Conservation (phyloP, 352 stramenopile genomes). For the Phytophthora litchii region DNA sequence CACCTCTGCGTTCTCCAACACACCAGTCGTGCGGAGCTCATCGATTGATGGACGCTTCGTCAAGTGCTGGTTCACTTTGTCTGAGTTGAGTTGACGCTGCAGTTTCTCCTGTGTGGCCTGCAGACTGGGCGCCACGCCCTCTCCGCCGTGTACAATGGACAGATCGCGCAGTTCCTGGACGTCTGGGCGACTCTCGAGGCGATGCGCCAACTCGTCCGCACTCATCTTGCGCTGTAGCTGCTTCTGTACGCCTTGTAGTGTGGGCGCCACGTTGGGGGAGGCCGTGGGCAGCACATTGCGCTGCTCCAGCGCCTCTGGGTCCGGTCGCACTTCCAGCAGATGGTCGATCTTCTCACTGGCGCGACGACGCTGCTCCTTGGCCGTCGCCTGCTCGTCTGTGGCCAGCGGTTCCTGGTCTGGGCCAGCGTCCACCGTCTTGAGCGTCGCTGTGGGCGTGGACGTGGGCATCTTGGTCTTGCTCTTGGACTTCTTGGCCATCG, state of each 20-base stretch:
- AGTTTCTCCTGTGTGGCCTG: slow-evolving; percentile 84
- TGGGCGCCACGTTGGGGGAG: slow-evolving; percentile 53
- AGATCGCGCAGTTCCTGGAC: slow-evolving; percentile 78
- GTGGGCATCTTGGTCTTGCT: slow-evolving; percentile 36
- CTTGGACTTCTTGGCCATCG: slow-evolving; percentile 76
- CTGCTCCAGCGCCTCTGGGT: slow-evolving; percentile 60
- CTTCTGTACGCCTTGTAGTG: slow-evolving; percentile 76
- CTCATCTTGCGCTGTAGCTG: slow-evolving; percentile 78
- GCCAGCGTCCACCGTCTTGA: slow-evolving; percentile 34
- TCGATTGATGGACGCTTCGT: slow-evolving; percentile 68
- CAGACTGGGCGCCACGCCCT: slow-evolving; percentile 75
- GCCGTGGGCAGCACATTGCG: slow-evolving; percentile 53
- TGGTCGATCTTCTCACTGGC: slow-evolving; percentile 72
- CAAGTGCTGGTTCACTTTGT: slow-evolving; percentile 78
- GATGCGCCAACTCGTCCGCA: slow-evolving; percentile 72
- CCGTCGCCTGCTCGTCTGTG: slow-evolving; percentile 29
- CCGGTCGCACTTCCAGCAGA: slow-evolving; percentile 58
- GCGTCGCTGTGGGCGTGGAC: slow-evolving; percentile 16
- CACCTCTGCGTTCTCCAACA: slow-evolving; percentile 66
- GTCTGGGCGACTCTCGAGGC: slow-evolving; percentile 70
- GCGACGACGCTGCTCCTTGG: slow-evolving; percentile 45
- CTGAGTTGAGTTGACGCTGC: slow-evolving; percentile 72
- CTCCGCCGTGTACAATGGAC: slow-evolving; percentile 62
- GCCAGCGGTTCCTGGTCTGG: slow-evolving; percentile 37
- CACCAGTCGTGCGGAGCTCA: slow-evolving; percentile 62